Evolutionary conservation across 768 basidiomycete species (phyloP).

Genomic region (Phylloporus rhodoxanthus): DNA sequence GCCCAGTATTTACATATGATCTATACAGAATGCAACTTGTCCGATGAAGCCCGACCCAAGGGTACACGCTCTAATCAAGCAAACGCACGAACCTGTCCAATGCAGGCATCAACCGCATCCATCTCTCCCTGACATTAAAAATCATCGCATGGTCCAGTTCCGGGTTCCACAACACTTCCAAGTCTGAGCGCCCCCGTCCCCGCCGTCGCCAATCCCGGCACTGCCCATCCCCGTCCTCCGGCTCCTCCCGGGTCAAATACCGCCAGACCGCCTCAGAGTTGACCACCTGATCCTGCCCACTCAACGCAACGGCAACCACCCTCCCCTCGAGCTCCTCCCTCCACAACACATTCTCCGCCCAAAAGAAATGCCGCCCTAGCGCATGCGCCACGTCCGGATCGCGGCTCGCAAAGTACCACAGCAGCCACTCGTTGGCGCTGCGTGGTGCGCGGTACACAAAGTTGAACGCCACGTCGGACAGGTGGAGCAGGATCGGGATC

Average conservation of each 20-base stretch:
- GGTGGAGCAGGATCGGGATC: constrained; percentile 58
- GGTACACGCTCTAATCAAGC: background rate
- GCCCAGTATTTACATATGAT: too few relatives aligned
- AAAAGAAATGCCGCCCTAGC: constrained; percentile 58
- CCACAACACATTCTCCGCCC: constrained; percentile 58
- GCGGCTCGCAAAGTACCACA: constrained; percentile 63
- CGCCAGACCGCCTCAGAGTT: constrained; percentile 33
- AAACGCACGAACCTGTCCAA: constrained; percentile 27
- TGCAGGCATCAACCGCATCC: constrained; percentile 29
- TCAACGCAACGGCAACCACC: constrained; percentile 32
- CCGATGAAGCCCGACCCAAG: too few relatives aligned
- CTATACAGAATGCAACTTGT: too few relatives aligned
- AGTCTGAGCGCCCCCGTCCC: constrained; percentile 7
- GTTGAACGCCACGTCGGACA: constrained; percentile 57
- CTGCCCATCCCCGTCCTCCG: background rate
- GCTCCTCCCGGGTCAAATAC: constrained; percentile 33
- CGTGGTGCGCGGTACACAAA: constrained; percentile 56
- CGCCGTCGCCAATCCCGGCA: constrained; percentile 20
- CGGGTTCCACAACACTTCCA: constrained; percentile 38
- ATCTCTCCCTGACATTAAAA: constrained; percentile 26
- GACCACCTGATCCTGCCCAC: constrained; percentile 40
- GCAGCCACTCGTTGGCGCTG: constrained; percentile 54
- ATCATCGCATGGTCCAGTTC: constrained; percentile 39
- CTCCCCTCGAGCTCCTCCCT: constrained; percentile 43
- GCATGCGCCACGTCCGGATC: constrained; percentile 59